A percentile compares a stretch with the other conserved stretches of the same genome.
Conservation (phyloP, 176 grass and related monocot genomes). For the Oryza glaberrima region DNA sequence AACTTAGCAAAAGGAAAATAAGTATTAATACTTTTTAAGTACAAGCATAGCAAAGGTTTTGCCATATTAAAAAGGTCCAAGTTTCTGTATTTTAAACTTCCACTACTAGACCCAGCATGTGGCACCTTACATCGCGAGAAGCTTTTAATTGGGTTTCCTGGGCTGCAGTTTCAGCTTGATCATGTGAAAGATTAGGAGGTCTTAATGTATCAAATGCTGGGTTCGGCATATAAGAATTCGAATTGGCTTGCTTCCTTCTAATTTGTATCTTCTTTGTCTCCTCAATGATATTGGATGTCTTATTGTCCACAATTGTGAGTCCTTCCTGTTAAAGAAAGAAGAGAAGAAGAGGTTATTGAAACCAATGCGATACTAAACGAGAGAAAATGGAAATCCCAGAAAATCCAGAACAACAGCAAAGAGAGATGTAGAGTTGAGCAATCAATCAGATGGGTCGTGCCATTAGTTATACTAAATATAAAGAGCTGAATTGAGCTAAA, state of each 20-base stretch:
- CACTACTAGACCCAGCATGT: slow-evolving; percentile 3
- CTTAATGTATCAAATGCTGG: slow-evolving; percentile 27
- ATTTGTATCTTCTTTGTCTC: slow-evolving; percentile 80
- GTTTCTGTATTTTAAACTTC: background rate
- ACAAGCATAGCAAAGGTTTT: background rate
- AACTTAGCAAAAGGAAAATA: slow-evolving; percentile 3
- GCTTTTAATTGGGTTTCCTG: slow-evolving; percentile 57
- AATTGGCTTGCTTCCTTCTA: slow-evolving; percentile 46
- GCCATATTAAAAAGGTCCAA: background rate
- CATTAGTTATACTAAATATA: background rate
- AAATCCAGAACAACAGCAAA: background rate
- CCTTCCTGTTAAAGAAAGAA: slow-evolving; percentile 49
- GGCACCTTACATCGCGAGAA: slow-evolving; percentile 82
- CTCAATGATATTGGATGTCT: slow-evolving; percentile 57
- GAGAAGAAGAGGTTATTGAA: background rate
- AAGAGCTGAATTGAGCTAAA: background rate
- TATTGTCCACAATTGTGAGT: slow-evolving; percentile 54
- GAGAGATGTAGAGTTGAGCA: background rate
- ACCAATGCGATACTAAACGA: background rate
- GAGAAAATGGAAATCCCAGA: background rate
- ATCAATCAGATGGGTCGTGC: background rate
- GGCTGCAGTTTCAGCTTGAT: slow-evolving; percentile 18
- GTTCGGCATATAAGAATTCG: slow-evolving; percentile 22
- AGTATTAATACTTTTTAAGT: background rate
- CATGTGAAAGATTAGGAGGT: slow-evolving; percentile 30